These are phyloP conservation scores for Colletotrichum sp. DNA, from an alignment of 2,329 filamentous ascomycete species.

Conservation along the genomic window DNA sequence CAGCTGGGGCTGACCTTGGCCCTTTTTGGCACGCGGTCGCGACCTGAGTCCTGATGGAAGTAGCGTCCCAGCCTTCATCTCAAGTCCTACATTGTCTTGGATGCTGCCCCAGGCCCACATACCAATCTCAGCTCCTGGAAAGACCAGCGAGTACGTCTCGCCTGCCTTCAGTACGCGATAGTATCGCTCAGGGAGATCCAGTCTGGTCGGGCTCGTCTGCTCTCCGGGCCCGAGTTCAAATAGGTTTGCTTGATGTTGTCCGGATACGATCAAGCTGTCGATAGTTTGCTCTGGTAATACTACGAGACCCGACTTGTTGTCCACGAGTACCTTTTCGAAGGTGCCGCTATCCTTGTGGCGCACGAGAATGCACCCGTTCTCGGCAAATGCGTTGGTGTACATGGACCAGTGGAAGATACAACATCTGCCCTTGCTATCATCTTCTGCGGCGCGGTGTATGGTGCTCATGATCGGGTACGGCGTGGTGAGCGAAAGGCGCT, in stretches of 20 bases:
- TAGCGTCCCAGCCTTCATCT: neutral
- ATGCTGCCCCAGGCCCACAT: neutral
- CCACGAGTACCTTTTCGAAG: neutral
- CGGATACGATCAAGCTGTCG: neutral
- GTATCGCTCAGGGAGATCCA: neutral
- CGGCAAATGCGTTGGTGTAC: neutral
- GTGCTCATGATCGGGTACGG: neutral
- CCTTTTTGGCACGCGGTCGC: neutral
- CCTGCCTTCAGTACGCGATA: neutral
- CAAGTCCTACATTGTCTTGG: neutral
- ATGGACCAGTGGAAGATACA: neutral
- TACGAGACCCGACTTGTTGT: neutral
- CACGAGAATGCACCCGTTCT: neutral
- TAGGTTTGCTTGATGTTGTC: neutral
- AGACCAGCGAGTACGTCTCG: neutral
- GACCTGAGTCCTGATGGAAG: neutral
- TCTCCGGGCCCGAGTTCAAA: neutral
- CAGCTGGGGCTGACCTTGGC: neutral
- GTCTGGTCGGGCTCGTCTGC: neutral
- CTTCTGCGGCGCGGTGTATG: neutral
- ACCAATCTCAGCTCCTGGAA: neutral
- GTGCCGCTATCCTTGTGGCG: neutral
- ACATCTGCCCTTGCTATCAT: neutral
- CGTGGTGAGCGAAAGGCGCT: neutral
- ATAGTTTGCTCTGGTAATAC: neutral